Base-by-base conservation (phyloP, 1,284 basidiomycete genomes). In the Boletellus sp. region DNA sequence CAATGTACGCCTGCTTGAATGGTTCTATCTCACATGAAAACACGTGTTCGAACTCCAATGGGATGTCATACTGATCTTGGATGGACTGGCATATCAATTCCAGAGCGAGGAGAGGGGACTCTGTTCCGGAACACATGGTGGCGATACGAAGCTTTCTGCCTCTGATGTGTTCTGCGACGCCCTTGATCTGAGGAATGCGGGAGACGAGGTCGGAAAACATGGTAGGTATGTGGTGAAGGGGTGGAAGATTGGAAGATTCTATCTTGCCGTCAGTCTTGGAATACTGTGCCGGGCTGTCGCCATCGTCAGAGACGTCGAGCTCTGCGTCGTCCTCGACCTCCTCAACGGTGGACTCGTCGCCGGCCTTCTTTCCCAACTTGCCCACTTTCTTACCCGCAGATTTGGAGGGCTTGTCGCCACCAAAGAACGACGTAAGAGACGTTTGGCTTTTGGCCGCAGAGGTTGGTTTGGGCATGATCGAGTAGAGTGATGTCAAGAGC, bases 11-110 rank as follows among this genome's bases (percentile, higher is more conserved):
- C 69, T 97, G 94, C 71, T 97, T 97, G 80, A 95, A 97, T 2
- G 95, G 94, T 66, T 97, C 95, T 57, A 97, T 97, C 72, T 97
- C 94, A 71, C 94, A 97, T 0, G 94, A 97, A 71, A 97, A 97
- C 48, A 97, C 92, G 70, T 97, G 95, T 62, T 96, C 86, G 55
- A 94, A 76, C 33, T 86, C 79, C 45, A 97, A 73, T 1, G 80
- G 74, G 39, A 88, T 64, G 2, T 74, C 80, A 60, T 84, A 82
- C 55, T 87, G 83, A n/a, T 85, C 82, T 44, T 82, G 71, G 54
- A 96, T 82, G 3, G 86, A 79, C 64, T 80, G 84, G 64, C 78
- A 83, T 45, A 97, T 92, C 59, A 97, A 75, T 39, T 91, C 86
- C 36, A 97, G 77, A 10, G 94, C 95, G 18, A 97, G 83, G 15